Evolutionary conservation across 208 protist genomes (phyloP).

Genomic region (Naegleria fowleri): DNA sequence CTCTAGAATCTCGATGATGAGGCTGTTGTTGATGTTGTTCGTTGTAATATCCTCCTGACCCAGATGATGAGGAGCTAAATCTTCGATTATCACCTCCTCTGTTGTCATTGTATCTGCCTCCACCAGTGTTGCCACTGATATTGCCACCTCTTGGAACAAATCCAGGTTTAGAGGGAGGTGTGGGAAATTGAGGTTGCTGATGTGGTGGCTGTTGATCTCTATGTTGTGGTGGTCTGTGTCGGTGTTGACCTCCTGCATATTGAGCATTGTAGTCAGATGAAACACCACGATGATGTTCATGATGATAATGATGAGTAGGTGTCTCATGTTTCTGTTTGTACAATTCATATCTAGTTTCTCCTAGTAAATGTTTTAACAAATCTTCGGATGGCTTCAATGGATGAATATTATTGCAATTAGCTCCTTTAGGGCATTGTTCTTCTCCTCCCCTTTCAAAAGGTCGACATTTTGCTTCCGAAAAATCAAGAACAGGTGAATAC

Average conservation of each 20-base stretch:
- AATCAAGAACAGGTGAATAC: constrained; percentile 95
- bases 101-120: background rate
- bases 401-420: constrained; percentile 97
- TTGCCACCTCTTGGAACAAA: background rate
- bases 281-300: background rate
- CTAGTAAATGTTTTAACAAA: background rate
- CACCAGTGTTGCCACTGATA: background rate
- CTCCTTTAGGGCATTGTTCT: constrained; percentile 74
- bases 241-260: background rate
- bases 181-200: background rate
- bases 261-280: background rate
- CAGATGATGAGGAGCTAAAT: background rate
- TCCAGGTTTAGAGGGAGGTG: background rate
- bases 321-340: background rate
- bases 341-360: background rate
- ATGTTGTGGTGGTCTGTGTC: background rate
- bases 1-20: background rate
- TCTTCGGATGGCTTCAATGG: constrained; percentile 73
- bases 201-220: background rate
- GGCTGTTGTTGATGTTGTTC: background rate
- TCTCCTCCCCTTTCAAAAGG: constrained; percentile 76
- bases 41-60: background rate
- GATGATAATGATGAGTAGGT: background rate
- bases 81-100: background rate
- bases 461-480: constrained; percentile 91